Percentiles rank a stretch among this genome's conserved stretches.
phyloP scores from a whole-genome alignment of 352 stramenopile species.

The Elongisporangium senticosum region DNA sequence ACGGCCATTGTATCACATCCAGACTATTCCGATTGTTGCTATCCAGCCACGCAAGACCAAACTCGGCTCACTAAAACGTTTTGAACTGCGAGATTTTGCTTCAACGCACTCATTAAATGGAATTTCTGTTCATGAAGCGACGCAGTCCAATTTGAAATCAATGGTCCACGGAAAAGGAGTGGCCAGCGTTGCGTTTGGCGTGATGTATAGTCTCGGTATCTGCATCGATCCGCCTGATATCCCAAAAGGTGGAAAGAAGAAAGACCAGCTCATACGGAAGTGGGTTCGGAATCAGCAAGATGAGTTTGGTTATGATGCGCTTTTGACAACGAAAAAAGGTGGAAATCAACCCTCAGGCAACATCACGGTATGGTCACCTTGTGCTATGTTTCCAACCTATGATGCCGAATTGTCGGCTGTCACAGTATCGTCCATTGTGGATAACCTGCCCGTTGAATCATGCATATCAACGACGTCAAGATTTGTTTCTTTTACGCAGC shows the following conservation, averaged over 20 bases:
- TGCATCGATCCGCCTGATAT: constrained; percentile 21
- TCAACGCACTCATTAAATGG: constrained; percentile 16
- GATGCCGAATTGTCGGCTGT: constrained; percentile 17
- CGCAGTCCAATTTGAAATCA: constrained; percentile 20
- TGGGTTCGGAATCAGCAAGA: constrained; percentile 38
- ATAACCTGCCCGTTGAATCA: constrained; percentile 5
- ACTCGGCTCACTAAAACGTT: constrained; percentile 13
- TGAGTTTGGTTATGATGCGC: constrained; percentile 40
- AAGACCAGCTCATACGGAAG: constrained; percentile 8
- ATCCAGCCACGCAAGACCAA: constrained; percentile 4
- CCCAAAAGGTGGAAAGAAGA: constrained; percentile 19
- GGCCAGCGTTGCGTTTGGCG: constrained; percentile 25
- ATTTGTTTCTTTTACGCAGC: constrained; percentile 6
- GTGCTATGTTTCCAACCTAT: constrained; percentile 37
- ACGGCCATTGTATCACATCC: constrained; percentile 28
- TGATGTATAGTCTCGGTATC: constrained; percentile 23
- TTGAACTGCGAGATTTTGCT: constrained; percentile 37
- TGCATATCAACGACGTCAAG: constrained; percentile 1
- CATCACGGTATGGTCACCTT: constrained; percentile 45
- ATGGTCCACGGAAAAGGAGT: constrained; percentile 6
- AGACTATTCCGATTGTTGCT: constrained; percentile 25
- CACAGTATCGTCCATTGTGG: background rate
- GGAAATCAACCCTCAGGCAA: constrained; percentile 4
- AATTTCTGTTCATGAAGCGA: constrained; percentile 38
- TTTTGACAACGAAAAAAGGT: constrained; percentile 19